Base-by-base conservation (phyloP, 129 eudicot species). In the Chrysanthemum makinoi region DNA sequence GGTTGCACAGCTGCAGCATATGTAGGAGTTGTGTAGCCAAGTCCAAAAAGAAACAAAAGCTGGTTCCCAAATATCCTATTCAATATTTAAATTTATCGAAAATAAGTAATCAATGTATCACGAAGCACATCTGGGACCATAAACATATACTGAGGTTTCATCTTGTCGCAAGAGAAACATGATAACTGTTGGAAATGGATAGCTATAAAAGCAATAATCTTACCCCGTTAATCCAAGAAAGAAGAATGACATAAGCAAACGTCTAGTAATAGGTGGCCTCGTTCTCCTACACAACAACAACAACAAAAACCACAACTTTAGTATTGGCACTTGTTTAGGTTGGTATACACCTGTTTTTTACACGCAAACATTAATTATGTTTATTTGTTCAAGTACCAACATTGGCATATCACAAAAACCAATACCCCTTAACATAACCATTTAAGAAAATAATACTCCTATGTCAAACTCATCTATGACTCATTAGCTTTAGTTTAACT, bases 161-260 rank as follows among this genome's bases (percentile, higher is more conserved):
- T 15, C 24, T 5, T 55, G 8, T 22, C 61, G 39, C 39, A 56
- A 22, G 62, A 65, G 53, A 49, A 72, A 65, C 30, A 57, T 72
- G 43, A 78, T 55, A 14, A 61, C 10, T 4, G 14, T 49, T 33
- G 66, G 28, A 56, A 28, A 47, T 30, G 18, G 58, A 72, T 12
- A 74, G 65, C 24, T 49, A 6, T 20, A 17, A 49, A 62, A 46
- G 65, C 35, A 14, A 18, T 39, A 44, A 24, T 46, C 95, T 83
- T 81, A 89, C 98, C 98, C 98, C 4, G 92, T 89, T 63, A 93
- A 81, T 39, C 98, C 98, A 72, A 93, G 98, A 86, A 93, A 87
- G 87, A 89, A 74, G 81, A 93, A 93, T 46, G 96, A 77, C 61
- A 86, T 19, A 20, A 89, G 83, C 43, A 93, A 51, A 50, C 78